Conservation (phyloP, 192 early-diverging fungal species). For the Bifiguratus adelaidae region DNA sequence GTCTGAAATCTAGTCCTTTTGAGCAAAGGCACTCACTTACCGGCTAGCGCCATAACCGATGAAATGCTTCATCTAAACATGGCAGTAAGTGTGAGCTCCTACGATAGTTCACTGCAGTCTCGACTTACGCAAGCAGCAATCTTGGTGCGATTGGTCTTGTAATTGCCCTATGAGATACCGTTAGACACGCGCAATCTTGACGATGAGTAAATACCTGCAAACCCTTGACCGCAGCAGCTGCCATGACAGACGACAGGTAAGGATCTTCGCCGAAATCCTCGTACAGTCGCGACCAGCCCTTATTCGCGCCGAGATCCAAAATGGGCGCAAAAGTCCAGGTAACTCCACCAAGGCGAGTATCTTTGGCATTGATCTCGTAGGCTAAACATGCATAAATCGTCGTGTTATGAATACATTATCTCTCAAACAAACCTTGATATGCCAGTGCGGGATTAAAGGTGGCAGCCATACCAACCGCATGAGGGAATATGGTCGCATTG, state of each 20-base stretch:
- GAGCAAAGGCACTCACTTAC: no score
- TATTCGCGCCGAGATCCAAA: slow-evolving; percentile 46
- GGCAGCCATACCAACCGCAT: slow-evolving; percentile 25
- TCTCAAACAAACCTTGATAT: slow-evolving; percentile 49
- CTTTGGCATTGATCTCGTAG: background rate
- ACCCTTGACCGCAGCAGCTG: slow-evolving; percentile 8
- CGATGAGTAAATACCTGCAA: no score
- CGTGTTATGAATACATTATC: no score
- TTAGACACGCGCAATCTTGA: no score
- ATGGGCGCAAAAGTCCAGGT: slow-evolving; percentile 51
- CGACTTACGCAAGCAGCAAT: slow-evolving; percentile 37
- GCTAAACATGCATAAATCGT: slow-evolving; percentile 11
- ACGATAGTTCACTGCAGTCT: no score
- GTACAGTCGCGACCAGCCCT: slow-evolving; percentile 45
- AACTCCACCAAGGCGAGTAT: slow-evolving; percentile 6
- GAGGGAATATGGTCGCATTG: slow-evolving; percentile 9
- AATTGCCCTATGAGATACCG: no score
- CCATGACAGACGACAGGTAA: slow-evolving; percentile 7
- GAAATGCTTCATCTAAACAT: slow-evolving; percentile 57
- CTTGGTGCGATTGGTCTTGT: slow-evolving; percentile 36
- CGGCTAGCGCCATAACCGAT: slow-evolving; percentile 46
- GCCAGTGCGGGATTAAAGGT: slow-evolving; percentile 44
- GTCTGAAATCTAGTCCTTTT: no score
- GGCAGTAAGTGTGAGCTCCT: no score
- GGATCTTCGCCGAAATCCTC: slow-evolving; percentile 27